Evolutionary conservation across 2,329 filamentous ascomycete genomes (phyloP), one percentile per base, ranked within the genome.

Genomic region (Aspergillus sp.): DNA sequence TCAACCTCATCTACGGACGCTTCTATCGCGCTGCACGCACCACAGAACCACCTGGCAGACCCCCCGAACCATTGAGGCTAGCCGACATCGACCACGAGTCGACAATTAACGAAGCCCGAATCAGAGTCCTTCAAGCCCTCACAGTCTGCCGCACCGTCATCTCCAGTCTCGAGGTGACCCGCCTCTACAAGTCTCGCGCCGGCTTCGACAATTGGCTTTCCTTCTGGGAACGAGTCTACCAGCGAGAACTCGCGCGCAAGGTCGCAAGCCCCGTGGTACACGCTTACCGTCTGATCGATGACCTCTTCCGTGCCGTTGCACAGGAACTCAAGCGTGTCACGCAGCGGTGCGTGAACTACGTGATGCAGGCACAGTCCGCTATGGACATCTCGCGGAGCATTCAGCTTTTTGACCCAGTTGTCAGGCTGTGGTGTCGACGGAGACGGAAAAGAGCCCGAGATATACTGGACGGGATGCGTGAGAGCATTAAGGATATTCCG

Each of bases 221-320:
- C 10, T 65, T 64, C 45, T 66, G 63, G 63, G 49, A 56, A 19
- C 52, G 51, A 12, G 49, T 64, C 6, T 66, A 65, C 44, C 33
- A 55, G 2, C 51, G 50, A 3, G 19, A 43, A 6, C 54, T 63
- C 42, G 52, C 57, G 3, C 49, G 49, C 15, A 20, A 45, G 6
- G 47, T 61, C 9, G 43, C 42, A 3, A 47, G 43, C 20, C 48
- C 50, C 15, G 53, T 65, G 39, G 44, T 45, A 30, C 17, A 15
- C 10, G 50, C 55, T 2, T 47, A 53, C 3, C 46, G 48, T 13
- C 56, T 61, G 35, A 44, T 65, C 19, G 60, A 66, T 44, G 39
- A 44, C 10, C 46, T 62, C 1, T 66, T 65, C 46, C 57, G 54
- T n/a, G 43, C 46, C 7, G 53, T 58, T 38, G 53, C 61, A 10